Percentiles rank a stretch among this genome's conserved stretches.
Evolutionary conservation across 768 basidiomycete genomes (phyloP).

Genomic region (Naganishia vishniacii): DNA sequence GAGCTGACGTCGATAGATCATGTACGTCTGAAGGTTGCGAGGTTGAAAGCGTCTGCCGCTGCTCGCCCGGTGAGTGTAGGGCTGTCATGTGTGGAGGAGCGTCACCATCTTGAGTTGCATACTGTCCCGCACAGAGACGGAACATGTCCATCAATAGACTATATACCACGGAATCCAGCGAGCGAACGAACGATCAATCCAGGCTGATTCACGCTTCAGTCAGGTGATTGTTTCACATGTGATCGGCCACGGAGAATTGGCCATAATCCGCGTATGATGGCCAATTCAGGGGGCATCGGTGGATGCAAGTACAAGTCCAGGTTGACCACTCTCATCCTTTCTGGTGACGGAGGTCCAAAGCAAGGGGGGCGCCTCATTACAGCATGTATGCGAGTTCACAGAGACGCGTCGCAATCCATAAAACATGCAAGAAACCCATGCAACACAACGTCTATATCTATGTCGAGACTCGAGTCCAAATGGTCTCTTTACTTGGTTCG

Average conservation of each 20-base stretch:
- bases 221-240: neutral
- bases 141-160: too few species aligned
- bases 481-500: constrained; percentile 19
- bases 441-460: neutral
- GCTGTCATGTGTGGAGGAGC: neutral
- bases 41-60: neutral
- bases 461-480: neutral
- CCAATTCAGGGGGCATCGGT: neutral
- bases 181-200: neutral
- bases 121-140: too few species aligned
- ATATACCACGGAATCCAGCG: neutral
- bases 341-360: too few species aligned
- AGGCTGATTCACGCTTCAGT: neutral
- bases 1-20: too few species aligned
- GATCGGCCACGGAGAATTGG: neutral
- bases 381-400: too few species aligned
- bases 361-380: too few species aligned
- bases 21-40: too few species aligned
- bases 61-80: neutral
- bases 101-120: neutral
- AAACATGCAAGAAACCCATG: neutral
- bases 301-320: neutral
- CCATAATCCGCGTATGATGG: neutral
- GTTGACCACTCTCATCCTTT: neutral
- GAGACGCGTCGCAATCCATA: too few species aligned